Base-by-base conservation (phyloP, 2,329 filamentous ascomycete species). In the Penicillium olsonii region DNA sequence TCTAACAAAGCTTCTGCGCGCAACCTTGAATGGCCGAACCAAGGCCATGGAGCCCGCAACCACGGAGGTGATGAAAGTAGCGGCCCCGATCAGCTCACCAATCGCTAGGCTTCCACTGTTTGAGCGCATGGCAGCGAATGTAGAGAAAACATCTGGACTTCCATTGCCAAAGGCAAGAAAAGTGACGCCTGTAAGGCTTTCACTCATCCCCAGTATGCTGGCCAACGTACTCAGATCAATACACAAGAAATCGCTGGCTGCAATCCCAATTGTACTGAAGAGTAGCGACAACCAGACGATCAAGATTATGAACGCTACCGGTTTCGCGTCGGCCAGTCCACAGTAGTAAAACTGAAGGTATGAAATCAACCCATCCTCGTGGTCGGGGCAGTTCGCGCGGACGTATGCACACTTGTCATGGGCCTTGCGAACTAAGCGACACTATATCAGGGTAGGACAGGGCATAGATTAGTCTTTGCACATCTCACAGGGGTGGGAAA, bases 221-320 rank as follows among this genome's bases (percentile, higher is more conserved):
- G 94, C 87, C 61, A 99, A 94, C 11, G 94, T 97, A 70, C 89
- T 94, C 27, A 99, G 80, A 66, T 99, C 96, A 74, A 97, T 84
- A 73, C 92, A 97, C 74, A 99, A 94, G 77, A 99, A 99, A 74
- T 99, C 94, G 72, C 91, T 96, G 18, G 94, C 94, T 12, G 94
- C 94, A 56, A 99, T 96, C 52, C 94, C 94, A 57, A 99, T 96
- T 12, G 94, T 97, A 60, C 88, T 92, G 73, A 99, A 99, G 7
- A 99, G 83, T 46, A 97, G 76, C 31, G 84, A 88, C 6, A 96
- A 82, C 94, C 94, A 99, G 52, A 85, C 62, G 14, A 90, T 81
- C 38, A 99, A 77, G 35, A 95, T 75, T 18, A 78, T 67, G 64
- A 99, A 95, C n/a, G 88, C 90, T 38, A 95, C 56, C 1, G 88